Evolutionary conservation across 768 basidiomycete genomes (phyloP).

Genomic region (Amanita rimosa): DNA sequence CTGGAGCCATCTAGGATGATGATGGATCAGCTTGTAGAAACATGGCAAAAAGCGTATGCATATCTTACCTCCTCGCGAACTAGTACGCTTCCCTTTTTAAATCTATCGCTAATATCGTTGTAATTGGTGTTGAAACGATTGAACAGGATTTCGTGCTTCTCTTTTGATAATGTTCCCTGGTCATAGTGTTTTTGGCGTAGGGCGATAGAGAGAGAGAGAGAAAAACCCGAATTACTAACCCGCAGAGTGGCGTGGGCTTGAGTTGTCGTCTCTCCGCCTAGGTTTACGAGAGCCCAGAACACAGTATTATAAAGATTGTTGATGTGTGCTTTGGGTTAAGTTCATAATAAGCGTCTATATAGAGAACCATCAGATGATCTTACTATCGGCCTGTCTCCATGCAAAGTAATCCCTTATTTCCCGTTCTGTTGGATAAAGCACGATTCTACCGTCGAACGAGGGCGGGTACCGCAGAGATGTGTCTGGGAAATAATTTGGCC

Average conservation of each 20-base stretch:
- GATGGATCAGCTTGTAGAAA: neutral
- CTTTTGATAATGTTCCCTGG: conserved; percentile 80
- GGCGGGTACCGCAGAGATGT: conserved; percentile 71
- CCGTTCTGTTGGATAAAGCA: conserved; percentile 64
- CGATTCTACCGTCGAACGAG: conserved; percentile 84
- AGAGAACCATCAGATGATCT: conserved; percentile 16
- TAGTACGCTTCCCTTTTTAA: conserved; percentile 77
- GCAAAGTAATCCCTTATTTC: conserved; percentile 87
- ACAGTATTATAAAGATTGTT: conserved; percentile 96
- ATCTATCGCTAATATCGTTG: conserved; percentile 59
- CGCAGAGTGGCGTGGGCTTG: conserved; percentile 76
- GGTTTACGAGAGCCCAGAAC: conserved; percentile 89
- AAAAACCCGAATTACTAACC: conserved; percentile 25
- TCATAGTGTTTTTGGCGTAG: neutral
- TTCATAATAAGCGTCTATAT: neutral
- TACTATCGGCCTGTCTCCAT: conserved; percentile 96
- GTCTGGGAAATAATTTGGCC: conserved; percentile 71
- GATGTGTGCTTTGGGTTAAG: conserved; percentile 71
- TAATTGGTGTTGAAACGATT: conserved; percentile 81
- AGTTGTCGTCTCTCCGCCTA: conserved; percentile 65
- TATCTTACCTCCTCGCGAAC: conserved; percentile 48
- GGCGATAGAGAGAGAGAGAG: neutral
- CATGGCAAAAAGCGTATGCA: neutral
- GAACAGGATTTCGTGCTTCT: conserved; percentile 90
- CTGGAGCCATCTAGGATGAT: neutral